These are phyloP conservation scores for Fraxinus baroniana DNA, from an alignment of 305 asterid species.

Conservation along the genomic window DNA sequence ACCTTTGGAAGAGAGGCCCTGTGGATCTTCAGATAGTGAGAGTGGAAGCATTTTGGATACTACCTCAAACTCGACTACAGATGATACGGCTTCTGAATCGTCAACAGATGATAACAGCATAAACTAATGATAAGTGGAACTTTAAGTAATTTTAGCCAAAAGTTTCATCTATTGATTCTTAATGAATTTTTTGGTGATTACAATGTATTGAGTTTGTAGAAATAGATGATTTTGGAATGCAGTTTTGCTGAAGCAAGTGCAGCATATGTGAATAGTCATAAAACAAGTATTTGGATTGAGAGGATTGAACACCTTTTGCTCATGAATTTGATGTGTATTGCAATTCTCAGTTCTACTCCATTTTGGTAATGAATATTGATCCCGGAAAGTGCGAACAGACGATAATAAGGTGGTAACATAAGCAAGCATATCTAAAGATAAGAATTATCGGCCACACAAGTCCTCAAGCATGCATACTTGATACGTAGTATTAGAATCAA, in stretches of 20 bases:
- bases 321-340: constrained; percentile 26
- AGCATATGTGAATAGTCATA: constrained; percentile 45
- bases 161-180: constrained; percentile 16
- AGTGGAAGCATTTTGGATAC: constrained; percentile 65
- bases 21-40: constrained; percentile 79
- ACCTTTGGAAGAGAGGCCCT: constrained; percentile 55
- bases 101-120: constrained; percentile 48
- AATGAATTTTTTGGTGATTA: constrained; percentile 42
- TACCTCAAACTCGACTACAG: constrained; percentile 59
- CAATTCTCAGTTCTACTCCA: background rate
- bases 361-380: too few species aligned
- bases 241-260: constrained; percentile 33
- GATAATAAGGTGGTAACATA: background rate
- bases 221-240: constrained; percentile 34
- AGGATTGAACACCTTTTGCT: constrained; percentile 34
- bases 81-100: constrained; percentile 68
- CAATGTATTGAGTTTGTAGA: constrained; percentile 29
- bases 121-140: constrained; percentile 22
- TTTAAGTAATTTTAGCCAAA: constrained; percentile 22
- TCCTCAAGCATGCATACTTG: too few species aligned
- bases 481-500: too few species aligned
- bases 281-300: constrained; percentile 35
- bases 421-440: background rate
- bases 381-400: background rate
- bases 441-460: background rate